Base-by-base conservation (phyloP, 169 alveolate species). In the Babesia divergens region DNA sequence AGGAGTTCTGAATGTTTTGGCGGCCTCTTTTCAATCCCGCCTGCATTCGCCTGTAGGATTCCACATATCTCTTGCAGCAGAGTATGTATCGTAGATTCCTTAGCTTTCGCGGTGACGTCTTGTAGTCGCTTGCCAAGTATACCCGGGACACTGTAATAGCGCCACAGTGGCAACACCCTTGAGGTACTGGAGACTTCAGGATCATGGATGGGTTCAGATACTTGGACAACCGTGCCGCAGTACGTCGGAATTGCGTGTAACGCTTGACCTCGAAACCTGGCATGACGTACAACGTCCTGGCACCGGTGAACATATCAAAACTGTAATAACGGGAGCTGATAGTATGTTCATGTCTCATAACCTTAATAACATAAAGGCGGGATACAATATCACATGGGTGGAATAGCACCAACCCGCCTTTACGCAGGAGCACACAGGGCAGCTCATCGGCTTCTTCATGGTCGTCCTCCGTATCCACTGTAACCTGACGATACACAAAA, bases 181-280 rank as follows among this genome's bases (percentile, higher is more conserved):
- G 44, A 26, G 64, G 62, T 9, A 32, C 74, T 4, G 49, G 56
- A 1, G 64, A 32, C 37, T 26, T 8, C 2, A 26, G 38, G 56
- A 28, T 14, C 34, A 60, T 24, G 42, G 38, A 42, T 24, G 26
- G 13, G 38, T 18, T 34, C 31, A 55, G 64, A 38, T 53, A 37
- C 43, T 18, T 24, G 31, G 16, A 18, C 40, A 74, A 35, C 43
- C 53, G 32, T 28, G 46, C 51, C 22, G 64, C 40, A 9, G 44
- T 65, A 8, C 26, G 69, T 40, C 43, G 26, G 42, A 77, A 43
- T 24, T 55, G 46, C 51, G 38, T 38, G 43, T 56, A 59, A 26
- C 86, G 65, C 47, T 43, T 52, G 2, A 66, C 86, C 44, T 77
- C 86, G 76, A 55, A 77, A 9, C 82, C 86, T 43, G 86, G 86